Evolutionary conservation across 768 basidiomycete species (phyloP).

Genomic region (Mycena maculata): DNA sequence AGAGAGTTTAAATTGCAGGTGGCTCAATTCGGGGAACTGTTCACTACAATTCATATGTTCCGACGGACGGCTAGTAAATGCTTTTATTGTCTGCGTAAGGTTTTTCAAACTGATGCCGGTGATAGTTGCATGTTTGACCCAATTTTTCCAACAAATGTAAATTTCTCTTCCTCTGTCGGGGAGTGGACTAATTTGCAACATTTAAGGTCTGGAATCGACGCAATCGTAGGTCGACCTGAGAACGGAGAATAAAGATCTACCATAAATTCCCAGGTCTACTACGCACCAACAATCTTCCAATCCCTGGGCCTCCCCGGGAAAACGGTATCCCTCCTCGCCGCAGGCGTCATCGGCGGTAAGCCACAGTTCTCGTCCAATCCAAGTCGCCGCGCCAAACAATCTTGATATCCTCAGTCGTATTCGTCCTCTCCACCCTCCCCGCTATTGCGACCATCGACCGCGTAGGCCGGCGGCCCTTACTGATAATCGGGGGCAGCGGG

Average conservation of each 20-base stretch:
- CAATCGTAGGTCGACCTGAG: slow-evolving; percentile 26
- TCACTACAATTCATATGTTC: slow-evolving; percentile 38
- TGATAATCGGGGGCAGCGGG: slow-evolving; percentile 54
- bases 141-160: slow-evolving; percentile 39
- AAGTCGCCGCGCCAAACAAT: not conserved
- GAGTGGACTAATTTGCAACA: not conserved
- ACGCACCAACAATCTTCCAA: slow-evolving; percentile 48
- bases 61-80: slow-evolving; percentile 33
- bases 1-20: slow-evolving; percentile 35
- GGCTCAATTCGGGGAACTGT: slow-evolving; percentile 35
- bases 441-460: slow-evolving; percentile 44
- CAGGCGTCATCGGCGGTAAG: slow-evolving; percentile 52
- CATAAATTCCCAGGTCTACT: slow-evolving; percentile 27
- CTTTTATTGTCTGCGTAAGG: not conserved
- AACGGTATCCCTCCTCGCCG: slow-evolving; percentile 55
- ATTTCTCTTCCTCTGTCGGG: not conserved
- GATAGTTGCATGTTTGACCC: slow-evolving; percentile 38
- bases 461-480: slow-evolving; percentile 52
- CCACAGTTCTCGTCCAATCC: slow-evolving; percentile 17
- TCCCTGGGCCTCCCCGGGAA: slow-evolving; percentile 53
- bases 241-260: not conserved
- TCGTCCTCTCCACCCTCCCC: slow-evolving; percentile 21
- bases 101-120: not conserved
- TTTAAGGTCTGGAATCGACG: slow-evolving; percentile 42
- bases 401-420: slow-evolving; percentile 22